phyloP scores from a whole-genome alignment of 1,284 basidiomycete genomes.

The Austroboletus rostrupii region DNA sequence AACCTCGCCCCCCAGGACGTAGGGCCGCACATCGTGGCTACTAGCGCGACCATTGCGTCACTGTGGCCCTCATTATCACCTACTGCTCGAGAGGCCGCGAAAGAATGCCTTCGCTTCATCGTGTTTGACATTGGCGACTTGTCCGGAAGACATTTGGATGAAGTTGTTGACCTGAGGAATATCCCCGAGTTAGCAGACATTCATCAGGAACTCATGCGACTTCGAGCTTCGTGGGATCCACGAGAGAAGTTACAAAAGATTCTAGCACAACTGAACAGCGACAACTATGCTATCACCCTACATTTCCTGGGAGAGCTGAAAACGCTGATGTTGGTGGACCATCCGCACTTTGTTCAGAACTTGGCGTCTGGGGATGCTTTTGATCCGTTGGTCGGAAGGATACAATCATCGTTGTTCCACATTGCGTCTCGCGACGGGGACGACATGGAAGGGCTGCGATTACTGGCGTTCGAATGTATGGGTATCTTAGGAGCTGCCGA shows the following conservation, averaged over 20 bases:
- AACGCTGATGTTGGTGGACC: conserved; percentile 51
- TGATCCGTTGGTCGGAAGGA: conserved; percentile 69
- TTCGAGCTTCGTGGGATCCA: conserved; percentile 51
- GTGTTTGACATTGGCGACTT: conserved; percentile 58
- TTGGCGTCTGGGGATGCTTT: conserved; percentile 85
- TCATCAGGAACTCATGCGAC: conserved; percentile 43
- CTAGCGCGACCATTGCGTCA: conserved; percentile 80
- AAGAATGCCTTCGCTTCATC: conserved; percentile 65
- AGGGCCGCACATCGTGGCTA: conserved; percentile 83
- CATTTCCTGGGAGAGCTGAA: conserved; percentile 81
- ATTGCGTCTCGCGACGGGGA: conserved; percentile 79
- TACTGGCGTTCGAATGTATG: conserved; percentile 84
- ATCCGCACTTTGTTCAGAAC: conserved; percentile 52
- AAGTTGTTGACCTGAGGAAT: conserved; percentile 73
- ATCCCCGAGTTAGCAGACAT: conserved; percentile 65
- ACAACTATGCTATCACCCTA: conserved; percentile 78
- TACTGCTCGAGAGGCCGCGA: conserved; percentile 53
- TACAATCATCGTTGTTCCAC: conserved; percentile 68
- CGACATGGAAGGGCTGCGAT: conserved; percentile 62
- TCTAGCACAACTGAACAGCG: conserved; percentile 71
- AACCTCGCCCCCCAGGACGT: conserved; percentile 71
- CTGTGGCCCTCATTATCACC: conserved; percentile 71
- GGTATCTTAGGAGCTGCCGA: conserved; percentile 95
- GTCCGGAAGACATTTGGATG: conserved; percentile 54
- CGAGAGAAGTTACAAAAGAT: conserved; percentile 64